Base-by-base conservation (phyloP, 2,329 filamentous ascomycete species). In the Alternaria triticimaculans region DNA sequence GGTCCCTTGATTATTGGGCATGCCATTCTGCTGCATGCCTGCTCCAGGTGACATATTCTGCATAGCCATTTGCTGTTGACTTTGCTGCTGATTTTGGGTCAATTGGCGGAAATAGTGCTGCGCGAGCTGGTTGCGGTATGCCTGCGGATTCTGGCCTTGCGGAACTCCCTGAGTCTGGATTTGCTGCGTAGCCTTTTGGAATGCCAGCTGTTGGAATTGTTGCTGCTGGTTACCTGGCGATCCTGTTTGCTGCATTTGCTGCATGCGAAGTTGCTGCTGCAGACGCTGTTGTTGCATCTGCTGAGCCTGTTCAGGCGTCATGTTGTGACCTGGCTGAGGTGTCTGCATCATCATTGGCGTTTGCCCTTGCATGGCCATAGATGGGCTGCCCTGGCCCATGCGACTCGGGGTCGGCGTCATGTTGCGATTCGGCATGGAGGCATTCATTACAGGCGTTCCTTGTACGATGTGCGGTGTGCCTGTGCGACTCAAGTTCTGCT, bases 391-490 rank as follows among this genome's bases (percentile, higher is more conserved):
- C 45, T 79, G 77, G 58, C 73, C 79, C 70, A 80, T 77, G 48
- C 79, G 76, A 25, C 59, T 68, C 20, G 79, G 79, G 14, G 80
- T 80, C 20, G 79, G 79, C 3, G 79, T 81, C 58, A 80, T 79
- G 60, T 80, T 79, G 48, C 79, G 77, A 51, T 76, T 77, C 8
- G 78, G 78, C 66, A 79, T 75, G 8, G 75, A 75, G 43, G 73
- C 26, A 44, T 76, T 78, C 78, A 80, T 80, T 33, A 79, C 72
- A 18, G 79, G 79, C 3, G 79, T 81, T 53, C 75, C 74, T 63
- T 80, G 78, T 26, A 77, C 67, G 58, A 81, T 77, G 53, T 80
- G 78, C 7, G 79, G 79, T 21, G 79, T 80, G 37, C 78, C 77
- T 15, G 78, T 79, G 15, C 77, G 72, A 58, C 78, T 80, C 65